Base-by-base conservation (phyloP, 768 basidiomycete genomes). In the Lactarius sanguifluus region DNA sequence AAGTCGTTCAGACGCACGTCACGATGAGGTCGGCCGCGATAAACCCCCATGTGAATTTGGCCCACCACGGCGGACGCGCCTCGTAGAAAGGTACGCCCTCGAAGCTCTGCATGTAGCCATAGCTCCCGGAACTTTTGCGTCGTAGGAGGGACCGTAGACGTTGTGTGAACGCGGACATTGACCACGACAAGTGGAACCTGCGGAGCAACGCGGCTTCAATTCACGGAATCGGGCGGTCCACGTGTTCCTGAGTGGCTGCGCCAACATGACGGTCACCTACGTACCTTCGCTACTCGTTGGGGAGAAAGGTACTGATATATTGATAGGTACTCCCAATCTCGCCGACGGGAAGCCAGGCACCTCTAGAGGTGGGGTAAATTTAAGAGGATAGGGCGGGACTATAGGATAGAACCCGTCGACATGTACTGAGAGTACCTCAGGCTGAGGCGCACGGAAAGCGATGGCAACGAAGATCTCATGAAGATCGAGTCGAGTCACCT, bases 21-120 rank as follows among this genome's bases (percentile, higher is more conserved):
- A 67, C 50, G 45, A 70, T 15, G 8, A 71, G 64, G 62, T 70
- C 70, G 50, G 68, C 70, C 8, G 65, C 68, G 59, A 70, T 62
- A 50, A 69, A 50, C 0, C 64, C 64, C 70, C 70, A 71, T 5
- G 68, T 71, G 55, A 66, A 64, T 13, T 38, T 56, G 12, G 62
- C 65, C 70, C 68, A 71, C 70, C 70, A 71, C 9, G 59, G 61
- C n/a, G 40, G 59, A 4, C 56, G 64, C 4, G 68, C 61, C 34
- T 70, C 68, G 16, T 63, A 70, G 57, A 70, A 61, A 0, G 67
- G 64, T 16, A 60, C 41, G 3, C 66, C 66, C 15, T 38, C 58
- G 12, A 67, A 9, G 0, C 47, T 47, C n/a, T 16, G 55, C 25
- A 67, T 45, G 23, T 68, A 13, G 30, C 67, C 64, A 68, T 66